Evolutionary conservation across 176 grass and related monocot species (phyloP), one percentile per base, ranked within the genome.

Genomic region (Bonia amplexicaulis): DNA sequence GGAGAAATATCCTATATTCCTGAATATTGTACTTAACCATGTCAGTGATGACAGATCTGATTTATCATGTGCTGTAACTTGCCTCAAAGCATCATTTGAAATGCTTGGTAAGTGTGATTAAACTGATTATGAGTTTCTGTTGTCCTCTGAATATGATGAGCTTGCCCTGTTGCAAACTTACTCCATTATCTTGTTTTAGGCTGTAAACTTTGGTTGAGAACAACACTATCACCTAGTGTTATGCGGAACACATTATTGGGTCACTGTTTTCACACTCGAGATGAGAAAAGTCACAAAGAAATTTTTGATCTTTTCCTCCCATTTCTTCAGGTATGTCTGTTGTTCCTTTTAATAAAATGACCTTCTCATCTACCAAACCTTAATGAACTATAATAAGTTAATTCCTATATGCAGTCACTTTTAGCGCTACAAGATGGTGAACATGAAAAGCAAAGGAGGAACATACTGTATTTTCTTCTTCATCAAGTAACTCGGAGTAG

Each of bases 221-320:
- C 96, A 57, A 88, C 93, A 62, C 66, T 98, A 81, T 98, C 96
- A 52, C 91, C 91, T 77, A 95, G 91, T 80, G 90, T 98, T 87
- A 98, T 98, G 88, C 85, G 93, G 78, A 98, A 98, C 80, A 95
- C 96, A 70, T 85, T 98, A 74, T 74, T 98, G 83, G 96, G 96
- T 49, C 96, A 98, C 42, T 98, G 96, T 84, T 98, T 98, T 87
- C 96, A 98, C 77, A 98, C 91, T 83, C 83, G 83, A 72, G 86
- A 93, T 74, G 96, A 98, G 91, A 98, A 98, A 91, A 98, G 91
- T 69, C 96, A 98, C 80, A 98, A 98, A 87, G 96, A 95, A 78
- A 90, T 95, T 71, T 98, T 98, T 11, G 96, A 98, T 90, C 96
- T 98, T 87, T 98, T 98, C 86, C 84, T 98, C 73, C 96, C 96